Evolutionary conservation across 768 basidiomycete genomes (phyloP), one percentile per base, ranked within the genome.

Genomic region (Boletus pseudo-olivaceus): DNA sequence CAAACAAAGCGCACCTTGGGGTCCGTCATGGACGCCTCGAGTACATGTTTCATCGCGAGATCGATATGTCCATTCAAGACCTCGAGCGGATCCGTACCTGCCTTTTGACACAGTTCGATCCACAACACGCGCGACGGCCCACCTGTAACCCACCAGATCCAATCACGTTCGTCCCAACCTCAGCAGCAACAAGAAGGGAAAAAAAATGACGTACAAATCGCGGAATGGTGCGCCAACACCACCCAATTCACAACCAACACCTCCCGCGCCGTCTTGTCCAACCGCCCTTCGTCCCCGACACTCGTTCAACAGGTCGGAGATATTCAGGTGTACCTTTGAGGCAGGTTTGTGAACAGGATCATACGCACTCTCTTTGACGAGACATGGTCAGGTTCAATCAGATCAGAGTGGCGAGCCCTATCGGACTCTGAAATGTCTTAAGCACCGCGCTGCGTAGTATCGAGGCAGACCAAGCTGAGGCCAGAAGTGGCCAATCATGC

Each of bases 91-190:
- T 96, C 90, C 5, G 79, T 64, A 2, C 74, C 67, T 0, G 87
- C 84, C 54, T 78, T 80, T 60, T 90, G 90, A 51, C 88, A 90
- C 5, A 90, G 58, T 51, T 92, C 89, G 54, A 95, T 88, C 93
- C 93, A 97, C 1, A 70, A 12, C 34, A 49, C 46, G 9, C 57
- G 55, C 11, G 60, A 56, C 2, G 60, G 49, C 5, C 38, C 51
- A 32, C 66, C 70, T 71, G 2, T 19, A 1, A 19, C 6, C 2
- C 27, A 33, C 37, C 43, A 52, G n/a, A 43, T 19, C 23, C 15
- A 11, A 35, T 29, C 33, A 38, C 32, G 23, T 35, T 33, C 19
- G 2, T 9, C 12, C 2, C n/a, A n/a, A n/a, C n/a, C n/a, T n/a
- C n/a, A n/a, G n/a, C n/a, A n/a, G n/a, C n/a, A n/a, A n/a, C n/a